Conservation (phyloP, 1,284 basidiomycete genomes). For the Trichosporon sp. region DNA sequence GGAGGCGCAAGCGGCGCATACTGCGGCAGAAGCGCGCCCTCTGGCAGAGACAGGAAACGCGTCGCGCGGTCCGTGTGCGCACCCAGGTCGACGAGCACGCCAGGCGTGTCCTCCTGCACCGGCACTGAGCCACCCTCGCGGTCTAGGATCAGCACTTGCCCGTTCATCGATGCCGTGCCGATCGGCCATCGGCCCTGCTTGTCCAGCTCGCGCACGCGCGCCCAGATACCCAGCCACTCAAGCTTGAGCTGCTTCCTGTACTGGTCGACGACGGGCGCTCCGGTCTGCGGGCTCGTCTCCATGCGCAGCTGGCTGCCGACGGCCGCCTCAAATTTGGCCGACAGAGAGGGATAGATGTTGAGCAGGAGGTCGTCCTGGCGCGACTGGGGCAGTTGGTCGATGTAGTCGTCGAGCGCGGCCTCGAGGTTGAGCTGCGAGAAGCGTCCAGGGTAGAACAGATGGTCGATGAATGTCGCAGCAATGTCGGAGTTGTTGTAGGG, state of each 20-base stretch:
- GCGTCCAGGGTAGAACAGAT: constrained; percentile 75
- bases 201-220: constrained; percentile 78
- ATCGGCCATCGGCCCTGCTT: constrained; percentile 78
- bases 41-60: constrained; percentile 26
- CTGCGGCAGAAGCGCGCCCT: constrained; percentile 19
- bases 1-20: constrained; percentile 30
- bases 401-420: constrained; percentile 74
- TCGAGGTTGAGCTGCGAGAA: constrained; percentile 76
- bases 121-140: constrained; percentile 66
- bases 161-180: constrained; percentile 20
- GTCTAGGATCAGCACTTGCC: constrained; percentile 59
- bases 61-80: constrained; percentile 12
- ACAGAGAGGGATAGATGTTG: constrained; percentile 57
- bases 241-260: constrained; percentile 78
- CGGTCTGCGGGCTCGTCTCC: constrained; percentile 67
- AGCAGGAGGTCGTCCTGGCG: constrained; percentile 20
- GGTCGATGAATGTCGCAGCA: constrained; percentile 69
- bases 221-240: constrained; percentile 89
- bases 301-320: constrained; percentile 77
- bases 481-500: constrained; percentile 40
- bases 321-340: constrained; percentile 70
- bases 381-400: constrained; percentile 53
- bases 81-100: constrained; percentile 51
- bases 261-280: constrained; percentile 66
- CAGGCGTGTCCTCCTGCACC: constrained; percentile 60